A percentile compares a stretch with the other conserved stretches of the same genome.
phyloP scores from a whole-genome alignment of 1,139 yeast genomes.

The Lodderomyces pseudojiufengensis region DNA sequence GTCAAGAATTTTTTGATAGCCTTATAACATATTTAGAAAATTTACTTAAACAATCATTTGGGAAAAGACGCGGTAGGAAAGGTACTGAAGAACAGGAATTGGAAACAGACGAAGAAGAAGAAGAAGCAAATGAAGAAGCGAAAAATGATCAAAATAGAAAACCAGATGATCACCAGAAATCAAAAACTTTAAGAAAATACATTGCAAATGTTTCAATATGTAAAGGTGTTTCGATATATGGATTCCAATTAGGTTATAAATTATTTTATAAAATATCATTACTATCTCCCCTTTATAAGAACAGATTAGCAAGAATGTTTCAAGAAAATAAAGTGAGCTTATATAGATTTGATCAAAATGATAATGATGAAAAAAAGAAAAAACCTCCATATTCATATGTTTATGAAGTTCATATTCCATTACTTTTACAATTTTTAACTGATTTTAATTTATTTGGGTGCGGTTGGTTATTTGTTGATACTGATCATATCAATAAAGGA shows the following conservation, averaged over 20 bases:
- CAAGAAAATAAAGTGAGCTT: slow-evolving; percentile 44
- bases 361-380: slow-evolving; percentile 5
- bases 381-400: slow-evolving; percentile 13
- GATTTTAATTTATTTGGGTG: slow-evolving; percentile 87
- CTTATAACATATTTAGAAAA: slow-evolving; percentile 20
- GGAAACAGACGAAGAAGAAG: slow-evolving; percentile 11
- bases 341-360: slow-evolving; percentile 1
- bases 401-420: slow-evolving; percentile 82
- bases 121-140: slow-evolving; percentile 10
- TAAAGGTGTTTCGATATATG: slow-evolving; percentile 80
- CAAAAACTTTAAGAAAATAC: slow-evolving; percentile 28
- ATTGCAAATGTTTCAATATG: slow-evolving; percentile 69
- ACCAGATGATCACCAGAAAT: slow-evolving; percentile 1
- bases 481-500: slow-evolving; percentile 8
- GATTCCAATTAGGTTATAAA: slow-evolving; percentile 64
- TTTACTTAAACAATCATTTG: slow-evolving; percentile 18
- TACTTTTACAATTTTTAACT: slow-evolving; percentile 66
- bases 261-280: slow-evolving; percentile 66
- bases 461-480: slow-evolving; percentile 55
- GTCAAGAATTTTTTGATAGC: slow-evolving; percentile 11
- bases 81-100: slow-evolving; percentile 11
- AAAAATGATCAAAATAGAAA: slow-evolving; percentile 7
- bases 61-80: slow-evolving; percentile 10
- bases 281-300: slow-evolving; percentile 57
- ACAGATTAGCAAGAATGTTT: slow-evolving; percentile 58